Evolutionary conservation across 2,329 filamentous ascomycete species (phyloP), one percentile per base, ranked within the genome.

Genomic region (Colletotrichum theobromicola): DNA sequence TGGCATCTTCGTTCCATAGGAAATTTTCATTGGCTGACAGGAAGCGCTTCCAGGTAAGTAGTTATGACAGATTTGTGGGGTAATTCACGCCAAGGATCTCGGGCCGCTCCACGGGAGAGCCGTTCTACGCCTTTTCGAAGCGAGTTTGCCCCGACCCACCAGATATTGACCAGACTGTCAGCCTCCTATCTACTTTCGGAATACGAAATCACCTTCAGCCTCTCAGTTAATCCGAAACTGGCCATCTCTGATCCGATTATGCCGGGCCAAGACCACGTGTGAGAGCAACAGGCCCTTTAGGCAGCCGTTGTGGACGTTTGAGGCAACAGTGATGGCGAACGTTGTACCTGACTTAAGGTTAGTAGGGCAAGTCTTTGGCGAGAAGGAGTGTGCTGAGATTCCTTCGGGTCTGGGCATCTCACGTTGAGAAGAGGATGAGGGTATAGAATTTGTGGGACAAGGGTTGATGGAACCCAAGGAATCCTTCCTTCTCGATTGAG

Each of bases 361-460:
- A 12, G 42, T 46, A 46, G 42, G 42, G 55, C 26, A 3, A 30
- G 5, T 2, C 26, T 6, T 58, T 58, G 10, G 18, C 26, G 26
- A 18, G 55, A 58, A 58, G 26, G 55, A 58, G 5, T 58, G 55
- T 58, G 55, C 55, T 58, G 55, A 50, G 55, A 58, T 28, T 32
- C 55, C 55, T 58, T 58, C 26, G 55, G 55, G 26, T 8, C 55
- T 58, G 26, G 55, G 55, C 55, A 30, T 4, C 18, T 26, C 55
- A 28, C 30, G 16, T 30, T 21, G 5, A 46, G 26, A 30, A n/a
- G 26, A 30, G 18, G 18, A 21, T n/a, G 37, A 7, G 10, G 18
- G 5, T 30, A 58, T 58, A 8, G 18, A 58, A 7, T 26, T 12
- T n/a, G 16, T 30, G 53, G 53, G 16, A 58, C 16, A 30, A 26